phyloP scores from a whole-genome alignment of 1,284 basidiomycete species.

The Naganishia albida region DNA sequence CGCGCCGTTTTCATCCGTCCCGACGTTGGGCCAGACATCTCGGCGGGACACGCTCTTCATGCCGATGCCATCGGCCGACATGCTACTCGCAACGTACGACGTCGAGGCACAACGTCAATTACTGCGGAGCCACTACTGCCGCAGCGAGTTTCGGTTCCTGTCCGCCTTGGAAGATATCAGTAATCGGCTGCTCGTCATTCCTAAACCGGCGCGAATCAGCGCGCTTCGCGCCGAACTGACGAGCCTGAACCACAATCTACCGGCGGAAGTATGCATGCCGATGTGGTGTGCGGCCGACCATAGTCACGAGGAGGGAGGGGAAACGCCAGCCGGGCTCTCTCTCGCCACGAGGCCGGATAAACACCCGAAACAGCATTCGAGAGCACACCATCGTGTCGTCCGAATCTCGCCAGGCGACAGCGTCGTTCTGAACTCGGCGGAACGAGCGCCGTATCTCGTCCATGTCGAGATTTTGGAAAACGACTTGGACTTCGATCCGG shows the following conservation, averaged over 20 bases:
- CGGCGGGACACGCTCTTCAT: conserved; percentile 5
- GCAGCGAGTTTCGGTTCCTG: conserved; percentile 89
- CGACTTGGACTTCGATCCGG: conserved; percentile 92
- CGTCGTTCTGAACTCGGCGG: conserved; percentile 97
- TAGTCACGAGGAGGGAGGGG: conserved; percentile 52
- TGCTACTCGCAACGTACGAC: conserved; percentile 64
- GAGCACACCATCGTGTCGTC: conserved; percentile 90
- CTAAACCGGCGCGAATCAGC: conserved; percentile 90
- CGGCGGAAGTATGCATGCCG: conserved; percentile 96
- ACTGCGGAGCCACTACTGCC: conserved; percentile 84
- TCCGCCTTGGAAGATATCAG: conserved; percentile 89
- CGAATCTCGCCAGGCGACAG: conserved; percentile 97
- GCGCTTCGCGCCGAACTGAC: conserved; percentile 95
- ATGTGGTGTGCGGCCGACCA: conserved; percentile 81
- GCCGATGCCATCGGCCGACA: conserved; percentile 56
- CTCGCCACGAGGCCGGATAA: conserved; percentile 59
- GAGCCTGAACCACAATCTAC: conserved; percentile 90
- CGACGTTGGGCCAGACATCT: conserved; percentile 47
- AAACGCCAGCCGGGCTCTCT: conserved; percentile 43
- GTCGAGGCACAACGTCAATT: conserved; percentile 67
- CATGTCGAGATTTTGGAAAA: conserved; percentile 88
- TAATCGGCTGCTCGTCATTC: conserved; percentile 86
- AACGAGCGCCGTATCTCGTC: conserved; percentile 90
- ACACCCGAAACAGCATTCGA: conserved; percentile 51
- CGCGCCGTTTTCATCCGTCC: conserved; percentile 57